phyloP scores from a whole-genome alignment of 2,329 filamentous ascomycete species.

The Ceratocystis alfenasii region DNA sequence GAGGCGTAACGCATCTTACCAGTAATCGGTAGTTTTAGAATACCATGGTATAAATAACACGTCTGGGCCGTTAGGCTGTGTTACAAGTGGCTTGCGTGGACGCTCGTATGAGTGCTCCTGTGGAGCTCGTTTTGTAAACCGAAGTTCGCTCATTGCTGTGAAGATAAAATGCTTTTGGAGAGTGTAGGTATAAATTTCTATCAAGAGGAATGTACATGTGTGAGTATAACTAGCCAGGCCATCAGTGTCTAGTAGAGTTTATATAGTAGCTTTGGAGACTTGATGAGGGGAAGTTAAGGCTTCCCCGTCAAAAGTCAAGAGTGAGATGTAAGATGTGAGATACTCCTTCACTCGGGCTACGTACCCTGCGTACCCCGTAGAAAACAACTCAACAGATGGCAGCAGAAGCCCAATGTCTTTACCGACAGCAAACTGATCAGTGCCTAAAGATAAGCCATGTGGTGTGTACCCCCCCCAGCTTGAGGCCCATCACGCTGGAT shows the following conservation, averaged over 20 bases:
- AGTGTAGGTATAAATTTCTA: not conserved
- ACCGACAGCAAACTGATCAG: not conserved
- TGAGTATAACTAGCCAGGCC: not conserved
- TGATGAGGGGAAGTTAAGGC: not conserved
- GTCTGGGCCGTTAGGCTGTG: conserved; percentile 1
- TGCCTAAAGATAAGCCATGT: conserved; percentile 4
- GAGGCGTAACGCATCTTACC: conserved; percentile 3
- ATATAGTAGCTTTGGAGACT: not conserved
- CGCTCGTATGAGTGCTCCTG: conserved; percentile 13
- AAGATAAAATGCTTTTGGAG: not conserved
- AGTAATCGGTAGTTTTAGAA: conserved; percentile 11
- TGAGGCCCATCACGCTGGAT: not conserved
- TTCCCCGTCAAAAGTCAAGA: not conserved
- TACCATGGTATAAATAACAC: conserved; percentile 12
- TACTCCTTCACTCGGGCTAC: too few species aligned
- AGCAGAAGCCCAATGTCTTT: not conserved
- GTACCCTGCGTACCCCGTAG: too few species aligned
- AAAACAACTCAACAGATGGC: not conserved
- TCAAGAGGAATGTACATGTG: too few species aligned
- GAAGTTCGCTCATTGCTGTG: not conserved
- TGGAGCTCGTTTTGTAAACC: conserved; percentile 2
- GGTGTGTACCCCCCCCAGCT: not conserved
- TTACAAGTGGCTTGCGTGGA: not conserved
- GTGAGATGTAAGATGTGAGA: not conserved
- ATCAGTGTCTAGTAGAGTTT: not conserved